Percentiles rank a stretch among this genome's conserved stretches.
Conservation (phyloP, 176 grass and related monocot genomes). For the Musa troglodytarum region DNA sequence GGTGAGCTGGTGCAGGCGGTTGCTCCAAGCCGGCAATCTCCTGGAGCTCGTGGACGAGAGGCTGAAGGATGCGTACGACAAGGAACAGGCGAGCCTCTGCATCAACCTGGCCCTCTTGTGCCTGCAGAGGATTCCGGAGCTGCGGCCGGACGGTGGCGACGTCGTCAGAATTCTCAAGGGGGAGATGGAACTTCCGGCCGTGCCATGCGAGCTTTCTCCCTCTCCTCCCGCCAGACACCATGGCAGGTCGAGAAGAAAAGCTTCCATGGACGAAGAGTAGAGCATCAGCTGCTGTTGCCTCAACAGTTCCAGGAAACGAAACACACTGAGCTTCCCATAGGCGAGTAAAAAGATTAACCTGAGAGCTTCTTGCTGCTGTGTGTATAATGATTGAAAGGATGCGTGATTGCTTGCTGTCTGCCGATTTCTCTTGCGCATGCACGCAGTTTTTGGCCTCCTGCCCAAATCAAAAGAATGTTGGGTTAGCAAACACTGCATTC, state of each 20-base stretch:
- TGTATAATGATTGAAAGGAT: neutral
- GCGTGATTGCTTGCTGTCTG: neutral
- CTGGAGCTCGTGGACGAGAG: slow-evolving; percentile 71
- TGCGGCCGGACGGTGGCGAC: slow-evolving; percentile 64
- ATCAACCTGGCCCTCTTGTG: slow-evolving; percentile 70
- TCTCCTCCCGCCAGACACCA: slow-evolving; percentile 36
- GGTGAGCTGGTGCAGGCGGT: slow-evolving; percentile 76
- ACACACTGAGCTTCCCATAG: too few species aligned
- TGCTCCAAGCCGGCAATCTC: slow-evolving; percentile 58
- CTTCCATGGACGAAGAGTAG: slow-evolving; percentile 29
- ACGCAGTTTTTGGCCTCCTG: neutral
- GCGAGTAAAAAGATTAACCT: neutral
- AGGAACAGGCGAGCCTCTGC: slow-evolving; percentile 51
- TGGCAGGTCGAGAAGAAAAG: slow-evolving; percentile 36
- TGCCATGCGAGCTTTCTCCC: slow-evolving; percentile 52
- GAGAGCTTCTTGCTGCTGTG: neutral
- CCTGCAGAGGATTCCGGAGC: slow-evolving; percentile 59
- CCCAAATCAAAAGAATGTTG: too few species aligned
- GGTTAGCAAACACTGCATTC: too few species aligned
- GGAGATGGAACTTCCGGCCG: slow-evolving; percentile 64
- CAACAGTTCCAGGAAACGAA: neutral
- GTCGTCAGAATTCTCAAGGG: slow-evolving; percentile 69
- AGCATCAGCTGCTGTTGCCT: neutral
- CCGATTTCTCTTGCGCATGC: neutral
- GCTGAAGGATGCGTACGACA: slow-evolving; percentile 45